phyloP scores from a whole-genome alignment of 352 stramenopile species.

The Phytopythium chamaehyphon region DNA sequence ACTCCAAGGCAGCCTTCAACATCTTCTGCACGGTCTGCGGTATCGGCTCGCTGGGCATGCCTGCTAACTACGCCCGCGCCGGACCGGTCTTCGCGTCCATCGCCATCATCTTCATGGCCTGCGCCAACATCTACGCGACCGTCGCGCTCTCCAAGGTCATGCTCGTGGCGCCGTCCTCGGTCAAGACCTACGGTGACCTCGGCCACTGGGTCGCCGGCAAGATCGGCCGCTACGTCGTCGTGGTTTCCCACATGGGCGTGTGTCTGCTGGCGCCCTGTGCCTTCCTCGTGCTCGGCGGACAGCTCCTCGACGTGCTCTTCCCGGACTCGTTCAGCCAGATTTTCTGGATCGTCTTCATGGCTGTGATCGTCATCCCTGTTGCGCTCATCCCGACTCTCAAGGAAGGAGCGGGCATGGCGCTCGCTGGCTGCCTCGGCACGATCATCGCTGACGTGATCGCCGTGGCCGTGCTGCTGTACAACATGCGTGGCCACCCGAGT shows the following conservation, averaged over 20 bases:
- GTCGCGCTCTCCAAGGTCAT: constrained; percentile 31
- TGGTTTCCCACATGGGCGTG: constrained; percentile 19
- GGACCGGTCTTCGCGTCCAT: constrained; percentile 29
- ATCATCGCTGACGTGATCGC: constrained; percentile 20
- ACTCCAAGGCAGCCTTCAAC: constrained; percentile 32
- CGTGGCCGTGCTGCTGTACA: constrained; percentile 18
- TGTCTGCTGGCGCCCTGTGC: constrained; percentile 24
- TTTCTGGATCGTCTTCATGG: constrained; percentile 26
- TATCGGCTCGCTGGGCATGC: constrained; percentile 43
- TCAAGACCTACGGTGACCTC: constrained; percentile 39
- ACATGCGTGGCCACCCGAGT: constrained; percentile 19
- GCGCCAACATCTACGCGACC: constrained; percentile 38
- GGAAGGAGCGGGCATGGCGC: constrained; percentile 12
- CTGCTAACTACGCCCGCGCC: constrained; percentile 42
- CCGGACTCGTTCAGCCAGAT: constrained; percentile 26
- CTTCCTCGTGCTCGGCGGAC: constrained; percentile 34
- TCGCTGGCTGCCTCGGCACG: constrained; percentile 20
- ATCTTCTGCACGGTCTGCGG: constrained; percentile 29
- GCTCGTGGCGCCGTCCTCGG: constrained; percentile 24
- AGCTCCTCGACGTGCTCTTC: constrained; percentile 29
- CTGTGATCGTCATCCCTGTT: constrained; percentile 17
- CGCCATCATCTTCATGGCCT: constrained; percentile 40
- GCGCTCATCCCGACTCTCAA: constrained; percentile 22
- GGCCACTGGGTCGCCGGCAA: constrained; percentile 31
- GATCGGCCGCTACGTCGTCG: constrained; percentile 27